Percentiles rank a stretch among this genome's conserved stretches.
These are phyloP conservation scores for Lactarius psammicola DNA, from an alignment of 768 basidiomycete genomes.

Conservation along the genomic window DNA sequence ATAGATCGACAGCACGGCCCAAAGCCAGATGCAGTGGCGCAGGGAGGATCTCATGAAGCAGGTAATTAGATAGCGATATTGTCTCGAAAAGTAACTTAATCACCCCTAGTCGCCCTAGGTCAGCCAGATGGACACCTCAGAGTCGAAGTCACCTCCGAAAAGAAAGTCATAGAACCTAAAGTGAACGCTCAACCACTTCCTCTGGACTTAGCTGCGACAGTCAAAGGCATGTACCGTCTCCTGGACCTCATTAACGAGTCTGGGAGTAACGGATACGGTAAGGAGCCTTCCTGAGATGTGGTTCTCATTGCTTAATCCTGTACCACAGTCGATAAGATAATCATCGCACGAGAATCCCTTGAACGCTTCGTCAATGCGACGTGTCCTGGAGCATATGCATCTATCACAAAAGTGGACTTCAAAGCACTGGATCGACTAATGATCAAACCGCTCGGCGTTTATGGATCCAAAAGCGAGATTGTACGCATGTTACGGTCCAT, in stretches of 20 bases:
- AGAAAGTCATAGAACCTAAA: background rate
- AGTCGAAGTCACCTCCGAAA: background rate
- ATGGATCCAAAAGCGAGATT: conserved; percentile 53
- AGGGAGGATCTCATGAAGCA: background rate
- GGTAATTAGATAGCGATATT: background rate
- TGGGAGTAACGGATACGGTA: background rate
- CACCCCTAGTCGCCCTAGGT: background rate
- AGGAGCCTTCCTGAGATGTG: background rate
- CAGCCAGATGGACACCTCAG: background rate
- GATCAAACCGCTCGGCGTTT: conserved; percentile 53
- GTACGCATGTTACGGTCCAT: conserved; percentile 42
- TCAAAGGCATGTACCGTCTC: background rate
- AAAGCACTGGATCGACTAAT: conserved; percentile 44
- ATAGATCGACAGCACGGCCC: background rate
- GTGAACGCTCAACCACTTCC: background rate
- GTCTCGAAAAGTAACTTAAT: background rate
- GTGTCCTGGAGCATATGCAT: conserved; percentile 48
- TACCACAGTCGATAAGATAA: conserved; percentile 53
- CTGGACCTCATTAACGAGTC: background rate
- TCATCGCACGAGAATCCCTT: conserved; percentile 53
- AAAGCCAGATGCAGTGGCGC: background rate
- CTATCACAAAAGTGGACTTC: conserved; percentile 32
- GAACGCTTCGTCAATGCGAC: conserved; percentile 47
- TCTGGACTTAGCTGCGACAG: background rate
- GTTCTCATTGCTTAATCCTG: background rate